phyloP scores from a whole-genome alignment of 495 filamentous ascomycete species.

The Hyaloscypha hepaticicola region DNA sequence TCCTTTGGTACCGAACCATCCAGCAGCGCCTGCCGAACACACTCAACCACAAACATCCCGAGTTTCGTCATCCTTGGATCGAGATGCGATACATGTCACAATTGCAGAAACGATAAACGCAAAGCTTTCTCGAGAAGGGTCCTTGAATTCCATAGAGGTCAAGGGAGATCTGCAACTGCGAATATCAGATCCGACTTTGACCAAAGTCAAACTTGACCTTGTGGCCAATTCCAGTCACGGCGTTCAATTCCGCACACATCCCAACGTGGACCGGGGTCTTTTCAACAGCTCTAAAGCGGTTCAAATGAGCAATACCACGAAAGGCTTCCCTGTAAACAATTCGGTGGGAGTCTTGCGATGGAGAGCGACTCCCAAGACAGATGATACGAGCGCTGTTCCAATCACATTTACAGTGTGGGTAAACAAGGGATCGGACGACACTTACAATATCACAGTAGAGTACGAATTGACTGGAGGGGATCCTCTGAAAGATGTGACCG shows the following conservation, averaged over 20 bases:
- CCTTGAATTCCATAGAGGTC: slow-evolving; percentile 77
- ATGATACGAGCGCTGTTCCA: slow-evolving; percentile 73
- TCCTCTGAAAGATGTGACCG: slow-evolving; percentile 75
- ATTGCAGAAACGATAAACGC: slow-evolving; percentile 86
- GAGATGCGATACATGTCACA: slow-evolving; percentile 80
- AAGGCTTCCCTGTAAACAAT: slow-evolving; percentile 89
- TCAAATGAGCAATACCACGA: slow-evolving; percentile 78
- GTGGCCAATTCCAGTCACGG: slow-evolving; percentile 69
- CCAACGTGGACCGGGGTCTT: slow-evolving; percentile 84
- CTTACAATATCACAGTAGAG: slow-evolving; percentile 84
- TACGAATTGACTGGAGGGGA: slow-evolving; percentile 82
- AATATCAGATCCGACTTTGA: slow-evolving; percentile 81
- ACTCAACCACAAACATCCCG: slow-evolving; percentile 50
- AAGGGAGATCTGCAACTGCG: slow-evolving; percentile 88
- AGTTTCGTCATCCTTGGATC: slow-evolving; percentile 63
- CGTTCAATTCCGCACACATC: slow-evolving; percentile 88
- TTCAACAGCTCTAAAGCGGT: slow-evolving; percentile 78
- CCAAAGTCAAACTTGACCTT: slow-evolving; percentile 83
- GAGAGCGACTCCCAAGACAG: slow-evolving; percentile 70
- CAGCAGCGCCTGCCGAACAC: slow-evolving; percentile 56
- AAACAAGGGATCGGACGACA: slow-evolving; percentile 75
- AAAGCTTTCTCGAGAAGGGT: slow-evolving; percentile 81
- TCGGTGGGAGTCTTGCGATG: slow-evolving; percentile 86
- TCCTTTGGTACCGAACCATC: slow-evolving; percentile 68
- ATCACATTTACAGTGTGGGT: slow-evolving; percentile 97